Evolutionary conservation across 148 eudicot species (phyloP).

Genomic region (Dianthus caryophyllus): DNA sequence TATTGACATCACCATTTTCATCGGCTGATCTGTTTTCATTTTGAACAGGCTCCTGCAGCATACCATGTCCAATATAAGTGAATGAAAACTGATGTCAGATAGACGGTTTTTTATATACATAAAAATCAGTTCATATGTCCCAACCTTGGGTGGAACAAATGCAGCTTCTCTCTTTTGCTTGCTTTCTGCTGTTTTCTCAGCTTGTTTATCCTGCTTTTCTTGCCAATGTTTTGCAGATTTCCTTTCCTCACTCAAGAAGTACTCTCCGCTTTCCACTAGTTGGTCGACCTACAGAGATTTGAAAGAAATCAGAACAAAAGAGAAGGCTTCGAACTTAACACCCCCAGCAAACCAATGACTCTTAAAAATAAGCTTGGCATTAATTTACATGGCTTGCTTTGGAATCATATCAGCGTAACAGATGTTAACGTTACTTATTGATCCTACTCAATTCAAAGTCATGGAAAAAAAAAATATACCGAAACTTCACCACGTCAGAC

Average conservation of each 20-base stretch:
- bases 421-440: too few species aligned
- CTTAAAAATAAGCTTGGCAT: not conserved
- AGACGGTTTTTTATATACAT: not conserved
- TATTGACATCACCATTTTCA: slow-evolving; percentile 39
- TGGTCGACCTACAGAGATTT: slow-evolving; percentile 47
- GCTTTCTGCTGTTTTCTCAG: slow-evolving; percentile 70
- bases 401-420: not conserved
- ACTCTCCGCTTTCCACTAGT: slow-evolving; percentile 85
- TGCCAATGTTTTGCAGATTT: slow-evolving; percentile 79
- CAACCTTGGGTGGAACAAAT: slow-evolving; percentile 80
- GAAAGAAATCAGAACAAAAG: not conserved
- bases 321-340: not conserved
- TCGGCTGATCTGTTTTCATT: slow-evolving; percentile 25
- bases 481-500: not conserved
- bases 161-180: slow-evolving; percentile 69
- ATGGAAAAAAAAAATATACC: not conserved
- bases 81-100: not conserved
- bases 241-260: slow-evolving; percentile 75
- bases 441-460: not conserved
- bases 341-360: not conserved
- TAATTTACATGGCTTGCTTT: not conserved
- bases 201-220: slow-evolving; percentile 77
- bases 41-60: slow-evolving; percentile 50
- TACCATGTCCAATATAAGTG: not conserved
- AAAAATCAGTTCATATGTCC: slow-evolving; percentile 2